These are phyloP conservation scores for Candida sonorensis DNA, from an alignment of 805 yeast genomes.

Conservation along the genomic window DNA sequence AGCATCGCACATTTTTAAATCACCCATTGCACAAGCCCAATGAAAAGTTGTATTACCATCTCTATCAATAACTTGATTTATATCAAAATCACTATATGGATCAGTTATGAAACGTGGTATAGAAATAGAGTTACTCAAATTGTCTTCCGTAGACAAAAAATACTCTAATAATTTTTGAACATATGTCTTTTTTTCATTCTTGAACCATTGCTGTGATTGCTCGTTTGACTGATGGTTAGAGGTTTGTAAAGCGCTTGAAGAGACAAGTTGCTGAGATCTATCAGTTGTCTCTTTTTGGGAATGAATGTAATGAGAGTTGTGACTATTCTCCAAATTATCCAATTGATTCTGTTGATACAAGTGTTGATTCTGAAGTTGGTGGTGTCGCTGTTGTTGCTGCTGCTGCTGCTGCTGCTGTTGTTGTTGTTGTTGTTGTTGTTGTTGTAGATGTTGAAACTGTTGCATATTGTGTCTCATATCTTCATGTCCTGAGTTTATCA, in stretches of 20 bases:
- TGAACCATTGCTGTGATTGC: slow-evolving; percentile 14
- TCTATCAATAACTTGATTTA: slow-evolving; percentile 79
- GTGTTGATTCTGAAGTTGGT: slow-evolving; percentile 1
- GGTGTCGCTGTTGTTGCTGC: background rate
- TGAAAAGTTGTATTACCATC: slow-evolving; percentile 94
- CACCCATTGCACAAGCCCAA: slow-evolving; percentile 98
- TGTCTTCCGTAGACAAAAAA: slow-evolving; percentile 53
- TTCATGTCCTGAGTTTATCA: slow-evolving; percentile 21
- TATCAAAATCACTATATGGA: slow-evolving; percentile 60
- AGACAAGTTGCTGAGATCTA: too few species aligned
- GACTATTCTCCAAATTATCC: too few species aligned
- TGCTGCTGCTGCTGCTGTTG: slow-evolving; percentile 1
- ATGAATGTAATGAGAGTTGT: background rate
- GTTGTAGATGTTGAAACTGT: slow-evolving; percentile 2
- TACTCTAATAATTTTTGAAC: slow-evolving; percentile 43
- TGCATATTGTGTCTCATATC: slow-evolving; percentile 1
- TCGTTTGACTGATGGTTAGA: too few species aligned
- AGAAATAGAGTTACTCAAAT: slow-evolving; percentile 19
- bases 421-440: background rate
- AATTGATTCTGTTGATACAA: too few species aligned
- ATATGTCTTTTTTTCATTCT: slow-evolving; percentile 31
- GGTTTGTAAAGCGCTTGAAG: too few species aligned
- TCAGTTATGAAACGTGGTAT: slow-evolving; percentile 61
- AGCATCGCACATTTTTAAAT: slow-evolving; percentile 66
- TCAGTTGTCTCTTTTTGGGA: background rate